Conservation (phyloP, 2,329 filamentous ascomycete species). For the Penicillium carneum region DNA sequence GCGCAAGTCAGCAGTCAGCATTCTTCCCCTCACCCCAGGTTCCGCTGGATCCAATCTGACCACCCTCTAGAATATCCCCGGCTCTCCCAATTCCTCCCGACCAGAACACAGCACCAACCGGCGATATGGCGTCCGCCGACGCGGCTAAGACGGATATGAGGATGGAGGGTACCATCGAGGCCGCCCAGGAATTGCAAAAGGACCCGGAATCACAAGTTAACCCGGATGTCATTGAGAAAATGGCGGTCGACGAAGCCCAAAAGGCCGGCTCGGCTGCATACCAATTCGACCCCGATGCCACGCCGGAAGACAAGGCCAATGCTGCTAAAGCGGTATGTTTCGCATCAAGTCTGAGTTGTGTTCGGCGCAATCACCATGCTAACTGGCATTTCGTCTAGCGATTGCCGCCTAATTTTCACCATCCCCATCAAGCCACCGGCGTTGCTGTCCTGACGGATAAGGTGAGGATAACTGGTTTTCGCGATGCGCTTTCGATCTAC, state of each 20-base stretch:
- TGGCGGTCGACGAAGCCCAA: constrained; percentile 77
- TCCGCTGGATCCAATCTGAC: constrained; percentile 4
- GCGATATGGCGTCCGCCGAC: constrained; percentile 44
- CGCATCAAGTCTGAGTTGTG: background rate
- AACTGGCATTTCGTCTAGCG: constrained; percentile 54
- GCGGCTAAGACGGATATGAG: constrained; percentile 70
- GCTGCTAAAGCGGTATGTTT: constrained; percentile 76
- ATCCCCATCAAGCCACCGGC: constrained; percentile 52
- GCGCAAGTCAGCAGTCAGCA: constrained; percentile 10
- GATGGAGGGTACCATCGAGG: constrained; percentile 79
- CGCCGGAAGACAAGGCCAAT: constrained; percentile 80
- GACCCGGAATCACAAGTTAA: constrained; percentile 73
- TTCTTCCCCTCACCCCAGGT: constrained; percentile 1
- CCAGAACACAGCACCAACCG: constrained; percentile 15
- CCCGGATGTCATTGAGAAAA: constrained; percentile 73
- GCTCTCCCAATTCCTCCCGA: background rate
- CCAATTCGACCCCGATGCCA: constrained; percentile 85
- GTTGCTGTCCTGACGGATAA: constrained; percentile 75
- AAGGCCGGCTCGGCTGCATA: constrained; percentile 81
- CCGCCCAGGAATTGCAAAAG: constrained; percentile 60
- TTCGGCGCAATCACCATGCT: constrained; percentile 13
- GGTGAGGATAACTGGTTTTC: constrained; percentile 46
- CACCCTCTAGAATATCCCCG: background rate
- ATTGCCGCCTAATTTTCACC: constrained; percentile 70
- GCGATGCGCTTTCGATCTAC: background rate